Base-by-base conservation (phyloP, 2,329 filamentous ascomycete species). In the Plectosphaerella sp. region DNA sequence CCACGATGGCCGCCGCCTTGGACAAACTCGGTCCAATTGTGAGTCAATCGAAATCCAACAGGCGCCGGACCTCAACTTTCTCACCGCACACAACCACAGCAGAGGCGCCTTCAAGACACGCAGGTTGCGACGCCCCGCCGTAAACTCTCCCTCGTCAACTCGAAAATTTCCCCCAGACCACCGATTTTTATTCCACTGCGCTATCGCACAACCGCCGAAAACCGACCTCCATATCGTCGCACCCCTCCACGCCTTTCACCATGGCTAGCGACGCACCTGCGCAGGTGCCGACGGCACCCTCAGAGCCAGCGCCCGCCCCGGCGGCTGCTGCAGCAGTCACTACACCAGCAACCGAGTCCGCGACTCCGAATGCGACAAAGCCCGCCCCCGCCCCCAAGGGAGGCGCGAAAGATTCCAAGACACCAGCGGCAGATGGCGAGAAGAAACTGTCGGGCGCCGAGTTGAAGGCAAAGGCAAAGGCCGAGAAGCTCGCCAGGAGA, bases 391-490 rank as follows among this genome's bases (percentile, higher is more conserved):
- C 33, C 12, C 52, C 54, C 41, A 54, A 54, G 15, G 52, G 47
- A 7, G 49, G 45, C 18, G 24, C 42, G 16, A 50, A 50, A 20
- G 37, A 49, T 15, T 52, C 51, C 43, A 53, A 51, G 39, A 51
- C 49, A 2, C 52, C 49, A 5, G 33, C 18, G 6, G 10, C 35
- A 60, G 53, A 52, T 9, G 66, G 63, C 51, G 72, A 73, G 52
- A 75, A 75, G 61, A 88, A 89, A 67, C 74, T 89, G 33, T 84
- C 88, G 2, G 80, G 80, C 36, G 91, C 90, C 18, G 88, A 96
- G 69, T 67, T 96, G 63, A 97, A 97, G 73, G 93, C 92, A 63
- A 86, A 84, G 67, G 87, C 88, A 56, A 93, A 96, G 68, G 92
- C 90, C 33, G 93, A 97, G 67, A 97, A 97, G 74, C 88, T 89